A percentile compares a stretch with the other conserved stretches of the same genome.
phyloP scores from a whole-genome alignment of 2,329 filamentous ascomycete genomes.

The Apiospora hydei region DNA sequence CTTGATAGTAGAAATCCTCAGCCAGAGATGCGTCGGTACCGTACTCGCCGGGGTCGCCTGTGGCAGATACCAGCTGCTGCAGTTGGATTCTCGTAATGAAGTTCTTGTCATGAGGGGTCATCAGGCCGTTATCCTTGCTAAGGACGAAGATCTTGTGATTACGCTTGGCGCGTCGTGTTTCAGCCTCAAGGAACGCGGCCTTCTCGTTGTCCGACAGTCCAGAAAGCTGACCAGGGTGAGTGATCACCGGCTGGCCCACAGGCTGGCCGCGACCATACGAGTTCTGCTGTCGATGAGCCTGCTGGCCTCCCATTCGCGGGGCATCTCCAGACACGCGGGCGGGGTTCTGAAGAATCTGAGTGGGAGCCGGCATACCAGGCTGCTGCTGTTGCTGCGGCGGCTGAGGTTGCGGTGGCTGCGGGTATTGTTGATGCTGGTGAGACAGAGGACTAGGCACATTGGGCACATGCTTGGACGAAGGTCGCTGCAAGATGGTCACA shows the following conservation, averaged over 20 bases:
- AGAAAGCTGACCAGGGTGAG: constrained; percentile 76
- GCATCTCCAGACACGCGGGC: constrained; percentile 66
- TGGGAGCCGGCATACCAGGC: constrained; percentile 58
- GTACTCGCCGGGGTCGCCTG: constrained; percentile 83
- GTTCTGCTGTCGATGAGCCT: constrained; percentile 56
- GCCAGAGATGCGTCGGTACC: constrained; percentile 81
- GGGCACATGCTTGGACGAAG: constrained; percentile 51
- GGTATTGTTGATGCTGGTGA: constrained; percentile 42
- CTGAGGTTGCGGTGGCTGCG: constrained; percentile 28
- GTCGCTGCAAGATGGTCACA: constrained; percentile 63
- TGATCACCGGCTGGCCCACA: constrained; percentile 49
- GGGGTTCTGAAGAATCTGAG: constrained; percentile 82
- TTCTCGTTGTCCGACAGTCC: constrained; percentile 86
- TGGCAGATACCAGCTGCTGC: constrained; percentile 92
- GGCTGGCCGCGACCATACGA: constrained; percentile 57
- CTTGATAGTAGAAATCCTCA: constrained; percentile 99
- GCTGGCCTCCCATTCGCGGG: constrained; percentile 44
- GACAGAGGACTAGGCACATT: constrained; percentile 42
- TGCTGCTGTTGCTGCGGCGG: constrained; percentile 40
- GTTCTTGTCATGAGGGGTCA: constrained; percentile 99
- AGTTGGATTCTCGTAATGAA: constrained; percentile 98
- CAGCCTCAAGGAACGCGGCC: constrained; percentile 83
- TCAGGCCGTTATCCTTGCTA: constrained; percentile 93
- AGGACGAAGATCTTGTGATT: constrained; percentile 98
- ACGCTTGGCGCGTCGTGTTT: constrained; percentile 92